Evolutionary conservation across 2,329 filamentous ascomycete species (phyloP).

Genomic region (Sporothrix euskadiensis): DNA sequence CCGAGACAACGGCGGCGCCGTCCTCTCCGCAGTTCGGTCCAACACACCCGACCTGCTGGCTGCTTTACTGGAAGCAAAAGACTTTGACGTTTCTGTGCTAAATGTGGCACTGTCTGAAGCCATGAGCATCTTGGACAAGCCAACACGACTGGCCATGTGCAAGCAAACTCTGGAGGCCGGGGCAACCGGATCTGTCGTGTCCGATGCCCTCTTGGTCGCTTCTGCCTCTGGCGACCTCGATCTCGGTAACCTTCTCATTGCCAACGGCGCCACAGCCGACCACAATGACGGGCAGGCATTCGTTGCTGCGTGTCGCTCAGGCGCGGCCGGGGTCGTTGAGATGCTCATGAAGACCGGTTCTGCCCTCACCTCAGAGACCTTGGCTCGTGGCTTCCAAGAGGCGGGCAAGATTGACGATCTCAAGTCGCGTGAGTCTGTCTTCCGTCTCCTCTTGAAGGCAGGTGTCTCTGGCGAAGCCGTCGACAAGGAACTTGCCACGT

Average conservation of each 20-base stretch:
- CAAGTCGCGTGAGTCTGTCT: constrained; percentile 50
- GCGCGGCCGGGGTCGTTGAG: constrained; percentile 51
- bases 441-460: constrained; percentile 52
- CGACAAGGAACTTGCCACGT: constrained; percentile 55
- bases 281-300: constrained; percentile 56
- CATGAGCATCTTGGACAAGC: constrained; percentile 45
- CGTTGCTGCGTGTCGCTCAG: constrained; percentile 55
- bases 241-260: constrained; percentile 53
- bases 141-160: constrained; percentile 47
- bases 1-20: constrained; percentile 51
- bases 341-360: constrained; percentile 48
- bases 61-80: constrained; percentile 45
- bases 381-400: constrained; percentile 56
- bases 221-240: constrained; percentile 55
- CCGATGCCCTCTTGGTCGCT: constrained; percentile 52
- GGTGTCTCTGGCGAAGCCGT: constrained; percentile 55
- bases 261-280: constrained; percentile 54
- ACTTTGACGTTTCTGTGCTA: constrained; percentile 44
- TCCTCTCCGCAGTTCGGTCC: constrained; percentile 49
- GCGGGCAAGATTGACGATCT: constrained; percentile 56
- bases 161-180: constrained; percentile 49
- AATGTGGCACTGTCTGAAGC: constrained; percentile 48
- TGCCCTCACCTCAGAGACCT: constrained; percentile 44
- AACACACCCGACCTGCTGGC: constrained; percentile 50
- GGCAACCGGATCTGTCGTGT: constrained; percentile 48